phyloP scores from a whole-genome alignment of 2,329 filamentous ascomycete genomes.

The Calonectria pteridis region DNA sequence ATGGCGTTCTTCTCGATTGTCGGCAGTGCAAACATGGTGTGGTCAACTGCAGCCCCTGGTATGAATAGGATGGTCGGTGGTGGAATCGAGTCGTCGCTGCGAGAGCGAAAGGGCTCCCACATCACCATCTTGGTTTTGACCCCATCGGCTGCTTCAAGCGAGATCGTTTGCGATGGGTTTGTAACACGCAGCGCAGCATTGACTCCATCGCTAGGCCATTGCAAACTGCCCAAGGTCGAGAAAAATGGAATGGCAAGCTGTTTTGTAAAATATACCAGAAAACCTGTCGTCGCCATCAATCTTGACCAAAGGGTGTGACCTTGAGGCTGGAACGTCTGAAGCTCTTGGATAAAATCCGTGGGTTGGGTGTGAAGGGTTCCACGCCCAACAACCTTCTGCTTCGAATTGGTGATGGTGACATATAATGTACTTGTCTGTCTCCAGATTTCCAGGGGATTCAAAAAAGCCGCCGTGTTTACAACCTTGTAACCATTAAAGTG shows the following conservation, averaged over 20 bases:
- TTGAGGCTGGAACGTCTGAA: conserved; percentile 62
- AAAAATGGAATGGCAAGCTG: conserved; percentile 31
- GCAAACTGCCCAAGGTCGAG: conserved; percentile 33
- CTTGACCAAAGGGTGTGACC: conserved; percentile 26
- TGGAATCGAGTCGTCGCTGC: neutral
- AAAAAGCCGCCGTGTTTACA: conserved; percentile 70
- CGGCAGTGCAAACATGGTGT: conserved; percentile 72
- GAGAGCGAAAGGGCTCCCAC: conserved; percentile 62
- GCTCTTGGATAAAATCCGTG: conserved; percentile 66
- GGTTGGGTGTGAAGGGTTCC: conserved; percentile 70
- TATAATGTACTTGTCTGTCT: conserved; percentile 72
- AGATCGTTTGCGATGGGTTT: conserved; percentile 54
- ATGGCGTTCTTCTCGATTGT: conserved; percentile 73
- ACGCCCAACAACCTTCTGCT: conserved; percentile 57
- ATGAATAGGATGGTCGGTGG: conserved; percentile 64
- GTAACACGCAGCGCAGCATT: conserved; percentile 10
- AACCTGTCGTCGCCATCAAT: conserved; percentile 11
- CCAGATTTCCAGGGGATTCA: conserved; percentile 70
- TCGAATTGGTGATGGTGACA: conserved; percentile 65
- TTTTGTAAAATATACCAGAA: conserved; percentile 26
- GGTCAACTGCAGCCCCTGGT: conserved; percentile 73
- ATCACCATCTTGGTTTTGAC: conserved; percentile 66
- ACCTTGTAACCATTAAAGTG: conserved; percentile 74
- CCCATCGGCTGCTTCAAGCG: conserved; percentile 64
- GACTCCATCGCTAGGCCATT: conserved; percentile 31